Evolutionary conservation across 2,329 filamentous ascomycete genomes (phyloP).

Genomic region (Ceratocystis cubensis): DNA sequence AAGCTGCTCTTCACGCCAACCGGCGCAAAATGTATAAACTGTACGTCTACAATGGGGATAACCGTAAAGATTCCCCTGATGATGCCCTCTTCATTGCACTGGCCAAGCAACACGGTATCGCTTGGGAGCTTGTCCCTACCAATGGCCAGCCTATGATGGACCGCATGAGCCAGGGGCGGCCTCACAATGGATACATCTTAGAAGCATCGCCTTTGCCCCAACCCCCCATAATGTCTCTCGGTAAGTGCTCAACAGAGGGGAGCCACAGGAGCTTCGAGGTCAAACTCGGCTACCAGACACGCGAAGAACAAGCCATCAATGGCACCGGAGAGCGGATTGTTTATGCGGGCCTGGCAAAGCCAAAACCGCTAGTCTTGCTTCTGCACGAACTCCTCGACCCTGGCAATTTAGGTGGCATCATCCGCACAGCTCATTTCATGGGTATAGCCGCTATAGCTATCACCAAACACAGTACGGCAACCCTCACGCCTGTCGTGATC

Average conservation of each 20-base stretch:
- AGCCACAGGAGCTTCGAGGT: conserved; percentile 44
- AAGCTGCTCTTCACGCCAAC: conserved; percentile 56
- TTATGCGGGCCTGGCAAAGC: conserved; percentile 24
- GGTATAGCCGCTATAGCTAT: conserved; percentile 74
- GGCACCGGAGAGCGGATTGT: conserved; percentile 32
- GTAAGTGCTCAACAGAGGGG: conserved; percentile 34
- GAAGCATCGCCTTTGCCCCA: conserved; percentile 76
- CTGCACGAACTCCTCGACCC: conserved; percentile 71
- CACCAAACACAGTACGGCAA: conserved; percentile 59
- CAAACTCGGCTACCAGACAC: conserved; percentile 52
- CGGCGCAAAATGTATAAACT: conserved; percentile 70
- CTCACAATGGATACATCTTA: conserved; percentile 81
- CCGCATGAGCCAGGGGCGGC: conserved; percentile 68
- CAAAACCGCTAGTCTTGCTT: conserved; percentile 58
- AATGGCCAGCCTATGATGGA: conserved; percentile 59
- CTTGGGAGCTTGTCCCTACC: conserved; percentile 45
- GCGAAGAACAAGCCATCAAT: conserved; percentile 63
- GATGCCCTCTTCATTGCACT: conserved; percentile 35
- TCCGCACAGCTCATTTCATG: conserved; percentile 82
- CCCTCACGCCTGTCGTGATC: conserved; percentile 61
- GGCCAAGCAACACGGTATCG: conserved; percentile 39
- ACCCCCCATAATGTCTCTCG: conserved; percentile 50
- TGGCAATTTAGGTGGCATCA: conserved; percentile 78
- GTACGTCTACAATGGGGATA: conserved; percentile 56
- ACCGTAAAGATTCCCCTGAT: conserved; percentile 38